These are phyloP conservation scores for Knufia fluminis DNA, from an alignment of 2,329 filamentous ascomycete species.

Conservation along the genomic window DNA sequence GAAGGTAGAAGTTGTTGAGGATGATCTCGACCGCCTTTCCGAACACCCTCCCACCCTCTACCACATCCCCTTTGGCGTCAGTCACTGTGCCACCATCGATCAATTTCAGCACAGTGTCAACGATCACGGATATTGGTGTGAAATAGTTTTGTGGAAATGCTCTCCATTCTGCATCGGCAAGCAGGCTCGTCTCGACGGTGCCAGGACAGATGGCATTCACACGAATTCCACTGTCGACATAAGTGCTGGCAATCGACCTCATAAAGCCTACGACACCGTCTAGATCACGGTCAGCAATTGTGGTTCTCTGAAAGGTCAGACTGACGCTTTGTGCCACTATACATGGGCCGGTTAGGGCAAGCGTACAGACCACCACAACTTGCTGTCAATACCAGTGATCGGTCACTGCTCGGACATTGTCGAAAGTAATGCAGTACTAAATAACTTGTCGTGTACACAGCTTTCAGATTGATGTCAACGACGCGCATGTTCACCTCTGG, in stretches of 20 bases:
- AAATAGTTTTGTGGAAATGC: background rate
- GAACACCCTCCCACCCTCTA: background rate
- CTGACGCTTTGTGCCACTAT: constrained; percentile 1
- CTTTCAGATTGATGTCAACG: constrained; percentile 36
- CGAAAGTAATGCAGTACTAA: constrained; percentile 36
- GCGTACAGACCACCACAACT: background rate
- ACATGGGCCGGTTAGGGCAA: background rate
- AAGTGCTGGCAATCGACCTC: background rate
- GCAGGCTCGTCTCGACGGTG: background rate
- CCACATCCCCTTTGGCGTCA: background rate
- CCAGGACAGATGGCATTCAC: background rate
- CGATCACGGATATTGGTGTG: background rate
- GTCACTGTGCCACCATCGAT: background rate
- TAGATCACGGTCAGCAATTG: background rate
- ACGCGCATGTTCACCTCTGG: constrained; percentile 28
- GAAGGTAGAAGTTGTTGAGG: background rate
- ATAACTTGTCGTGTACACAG: constrained; percentile 33
- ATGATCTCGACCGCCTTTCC: background rate
- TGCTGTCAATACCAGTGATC: background rate
- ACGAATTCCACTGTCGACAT: background rate
- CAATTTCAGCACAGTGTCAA: background rate
- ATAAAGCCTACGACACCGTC: background rate
- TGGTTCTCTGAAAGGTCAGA: too few species aligned
- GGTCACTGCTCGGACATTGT: background rate
- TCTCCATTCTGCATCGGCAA: background rate